Conservation (phyloP, 495 filamentous ascomycete genomes). For the Parathielavia hyrcaniae region DNA sequence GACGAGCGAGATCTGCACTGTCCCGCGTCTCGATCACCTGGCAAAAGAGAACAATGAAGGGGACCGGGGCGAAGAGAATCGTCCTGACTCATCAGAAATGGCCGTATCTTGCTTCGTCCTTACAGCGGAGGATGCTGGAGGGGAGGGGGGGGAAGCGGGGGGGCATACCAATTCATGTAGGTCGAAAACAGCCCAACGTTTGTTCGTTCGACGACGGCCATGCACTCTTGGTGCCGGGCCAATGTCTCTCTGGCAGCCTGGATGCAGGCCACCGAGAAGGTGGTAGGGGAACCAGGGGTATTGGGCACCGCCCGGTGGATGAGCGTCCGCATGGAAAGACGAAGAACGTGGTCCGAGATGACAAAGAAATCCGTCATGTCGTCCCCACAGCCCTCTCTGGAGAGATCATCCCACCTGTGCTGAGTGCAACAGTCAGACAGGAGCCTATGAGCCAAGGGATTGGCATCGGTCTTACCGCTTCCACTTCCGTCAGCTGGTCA, state of each 20-base stretch:
- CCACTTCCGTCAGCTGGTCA: background rate
- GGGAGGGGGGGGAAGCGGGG: fast-evolving
- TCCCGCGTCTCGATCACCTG: conserved; percentile 50
- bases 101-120: too few relatives aligned
- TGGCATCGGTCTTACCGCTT: background rate
- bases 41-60: conserved; percentile 64
- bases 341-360: conserved; percentile 49
- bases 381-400: background rate
- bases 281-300: conserved; percentile 36
- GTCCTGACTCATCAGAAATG: conserved; percentile 41
- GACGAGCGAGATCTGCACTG: conserved; percentile 43
- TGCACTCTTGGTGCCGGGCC: conserved; percentile 46
- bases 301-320: conserved; percentile 57
- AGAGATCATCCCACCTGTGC: background rate
- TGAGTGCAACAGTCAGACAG: background rate
- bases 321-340: conserved; percentile 47
- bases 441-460: too few relatives aligned
- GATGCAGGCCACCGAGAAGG: conserved; percentile 53
- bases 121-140: too few relatives aligned
- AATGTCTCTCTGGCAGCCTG: conserved; percentile 50
- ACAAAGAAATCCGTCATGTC: conserved; percentile 41
- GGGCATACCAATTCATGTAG: conserved; percentile 56
- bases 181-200: conserved; percentile 43
- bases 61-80: conserved; percentile 56
- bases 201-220: conserved; percentile 40